phyloP scores from a whole-genome alignment of 495 filamentous ascomycete species.

The Penicilliopsis zonata region DNA sequence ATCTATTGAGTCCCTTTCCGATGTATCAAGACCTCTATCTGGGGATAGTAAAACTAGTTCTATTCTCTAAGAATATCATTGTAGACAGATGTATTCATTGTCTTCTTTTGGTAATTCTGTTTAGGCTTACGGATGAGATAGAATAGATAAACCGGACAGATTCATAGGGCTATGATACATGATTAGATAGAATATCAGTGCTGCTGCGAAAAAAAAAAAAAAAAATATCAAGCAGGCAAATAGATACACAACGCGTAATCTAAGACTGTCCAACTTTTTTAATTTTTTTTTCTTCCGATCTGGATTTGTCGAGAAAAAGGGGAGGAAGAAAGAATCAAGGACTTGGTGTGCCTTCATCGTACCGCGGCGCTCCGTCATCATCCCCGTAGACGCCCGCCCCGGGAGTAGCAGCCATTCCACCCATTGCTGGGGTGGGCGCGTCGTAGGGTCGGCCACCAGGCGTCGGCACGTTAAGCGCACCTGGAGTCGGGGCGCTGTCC shows the following conservation, averaged over 20 bases:
- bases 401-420: conserved; percentile 57
- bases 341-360: conserved; percentile 42
- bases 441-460: conserved; percentile 46
- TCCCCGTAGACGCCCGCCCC: conserved; percentile 48
- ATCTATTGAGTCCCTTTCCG: too few relatives aligned
- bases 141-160: too few relatives aligned
- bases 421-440: conserved; percentile 72
- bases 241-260: conserved; percentile 4
- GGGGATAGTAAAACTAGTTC: too few relatives aligned
- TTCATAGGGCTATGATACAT: too few relatives aligned
- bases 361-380: conserved; percentile 46
- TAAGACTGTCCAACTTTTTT: not conserved
- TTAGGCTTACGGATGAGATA: too few relatives aligned
- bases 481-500: conserved; percentile 51
- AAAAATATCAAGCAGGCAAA: too few relatives aligned
- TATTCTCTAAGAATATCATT: too few relatives aligned
- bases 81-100: too few relatives aligned
- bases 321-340: conserved; percentile 26
- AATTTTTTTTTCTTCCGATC: conserved; percentile 1
- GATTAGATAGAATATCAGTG: too few relatives aligned
- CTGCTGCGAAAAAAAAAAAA: not conserved
- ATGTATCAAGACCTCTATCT: too few relatives aligned
- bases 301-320: too few relatives aligned
- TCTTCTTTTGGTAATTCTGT: too few relatives aligned
- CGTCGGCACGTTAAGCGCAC: conserved; percentile 51